phyloP scores from a whole-genome alignment of 768 basidiomycete species.

The Kwoniella sp. region DNA sequence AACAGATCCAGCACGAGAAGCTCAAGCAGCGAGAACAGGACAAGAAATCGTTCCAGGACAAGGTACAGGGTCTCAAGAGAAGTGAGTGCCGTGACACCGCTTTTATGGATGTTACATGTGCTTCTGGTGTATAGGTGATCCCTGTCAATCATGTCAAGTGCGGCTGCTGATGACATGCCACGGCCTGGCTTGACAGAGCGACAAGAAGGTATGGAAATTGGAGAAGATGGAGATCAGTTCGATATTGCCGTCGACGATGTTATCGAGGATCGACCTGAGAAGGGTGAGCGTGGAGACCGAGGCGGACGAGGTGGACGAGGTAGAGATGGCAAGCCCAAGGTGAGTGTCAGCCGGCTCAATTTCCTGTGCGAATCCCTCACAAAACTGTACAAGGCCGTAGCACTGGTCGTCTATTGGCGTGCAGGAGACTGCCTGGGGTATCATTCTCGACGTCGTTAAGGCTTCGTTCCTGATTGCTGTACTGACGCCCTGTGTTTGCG shows the following conservation, averaged over 20 bases:
- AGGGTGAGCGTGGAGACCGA: conserved; percentile 28
- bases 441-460: too few relatives aligned
- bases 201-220: conserved; percentile 72
- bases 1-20: conserved; percentile 94
- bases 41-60: conserved; percentile 90
- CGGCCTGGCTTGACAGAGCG: too few relatives aligned
- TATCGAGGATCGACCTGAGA: conserved; percentile 57
- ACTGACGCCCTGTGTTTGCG: too few relatives aligned
- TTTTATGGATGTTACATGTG: conserved; percentile 6
- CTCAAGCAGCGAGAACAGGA: conserved; percentile 82
- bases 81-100: too few relatives aligned
- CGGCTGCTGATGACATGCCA: too few relatives aligned
- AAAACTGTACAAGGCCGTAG: too few relatives aligned
- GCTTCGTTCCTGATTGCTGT: too few relatives aligned
- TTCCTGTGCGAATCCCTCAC: too few relatives aligned
- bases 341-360: too few relatives aligned
- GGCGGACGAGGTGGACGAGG: conserved; percentile 41
- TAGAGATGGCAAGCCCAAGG: conserved; percentile 36
- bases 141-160: too few relatives aligned
- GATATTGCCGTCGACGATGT: conserved; percentile 91
- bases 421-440: too few relatives aligned
- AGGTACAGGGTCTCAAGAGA: conserved; percentile 81
- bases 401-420: too few relatives aligned
- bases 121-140: not conserved
- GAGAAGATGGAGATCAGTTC: conserved; percentile 68